Base-by-base conservation (phyloP, 1,139 yeast species). In the Lodderomyces jiufengensis region DNA sequence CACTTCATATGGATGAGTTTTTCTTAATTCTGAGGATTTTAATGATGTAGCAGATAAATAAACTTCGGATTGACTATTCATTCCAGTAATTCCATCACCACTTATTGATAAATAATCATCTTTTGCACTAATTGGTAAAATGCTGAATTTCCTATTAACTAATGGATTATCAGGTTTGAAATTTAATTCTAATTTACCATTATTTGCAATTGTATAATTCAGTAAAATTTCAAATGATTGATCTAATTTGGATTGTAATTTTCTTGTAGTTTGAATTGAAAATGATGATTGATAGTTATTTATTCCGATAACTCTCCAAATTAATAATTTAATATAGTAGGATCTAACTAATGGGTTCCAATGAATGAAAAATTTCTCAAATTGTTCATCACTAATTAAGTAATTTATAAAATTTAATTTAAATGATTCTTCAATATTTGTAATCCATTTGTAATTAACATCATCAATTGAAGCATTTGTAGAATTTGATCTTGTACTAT, bases 301-400 rank as follows among this genome's bases (percentile, higher is more conserved):
- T 20, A 71, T 57, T 2, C 82, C 82, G 20, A 81, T 61, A 2
- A 77, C 49, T 46, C 87, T 70, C 85, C 94, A 86, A 35, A 84
- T 68, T 12, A 86, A 45, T 22, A 86, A 63, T 35, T 88, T 66
- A 34, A 78, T 66, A 54, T 80, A 86, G 50, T 80, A 83, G 2
- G 83, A 73, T 30, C 95, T 66, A 12, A 84, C 79, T 22, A 84
- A 57, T 2, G 95, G 90, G 47, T 80, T 76, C 87, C 95, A 86
- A 57, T 86, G 95, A 31, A 80, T 73, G 49, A 85, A 78, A 42
- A 76, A 76, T 30, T 69, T 63, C 31, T 58, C 56, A 78, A 86
- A 83, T 33, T 63, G 60, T 2, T 56, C 53, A 5, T 63, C 56
- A 3, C 74, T 64, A 9, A 80, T 59, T 21, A 84, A 54, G 82